Base-by-base conservation (phyloP, 805 yeast genomes). In the Ogataea paraovalis region DNA sequence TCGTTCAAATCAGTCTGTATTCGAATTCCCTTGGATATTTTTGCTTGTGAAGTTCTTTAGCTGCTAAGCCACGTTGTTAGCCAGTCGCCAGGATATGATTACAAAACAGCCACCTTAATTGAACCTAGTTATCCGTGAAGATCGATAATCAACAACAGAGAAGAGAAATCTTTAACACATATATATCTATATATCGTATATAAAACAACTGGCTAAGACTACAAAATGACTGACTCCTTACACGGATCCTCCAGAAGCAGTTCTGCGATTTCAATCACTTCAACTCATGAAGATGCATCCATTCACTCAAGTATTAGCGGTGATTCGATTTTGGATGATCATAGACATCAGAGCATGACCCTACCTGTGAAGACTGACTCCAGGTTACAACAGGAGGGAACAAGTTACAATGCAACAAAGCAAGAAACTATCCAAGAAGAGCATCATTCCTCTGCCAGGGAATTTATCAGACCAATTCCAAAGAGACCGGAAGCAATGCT, bases 291-390 rank as follows among this genome's bases (percentile, higher is more conserved):
- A 32, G 66, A 53, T 36, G 57, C 59, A 20, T 64, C 68, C 0
- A 50, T 62, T 21, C 67, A 65, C 38, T 67, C 72, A 16, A 57
- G 61, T 20, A 65, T 68, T 37, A 65, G 69, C 47, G 71, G 64
- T 22, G 71, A 66, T 42, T 62, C 68, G 5, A 57, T 55, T 25
- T 49, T 68, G 42, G 64, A 68, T 46, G 72, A 67, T 44, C 71
- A 67, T 44, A 60, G 71, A 49, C 48, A 66, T 33, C 71, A 67
- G 45, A 56, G 49, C 39, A 48, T 61, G 56, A 62, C 68, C 4
- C 52, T 67, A 14, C 71, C 70, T 3, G 64, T 64, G 16, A 56
- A 65, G 42, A 59, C 58, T 19, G 66, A 65, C 8, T 56, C 67
- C 6, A 52, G 50, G 41, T 45, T 47, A 34, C 37, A 22, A 21